Evolutionary conservation across 1,284 basidiomycete genomes (phyloP).

Genomic region (Cutaneotrichosporon sp.): DNA sequence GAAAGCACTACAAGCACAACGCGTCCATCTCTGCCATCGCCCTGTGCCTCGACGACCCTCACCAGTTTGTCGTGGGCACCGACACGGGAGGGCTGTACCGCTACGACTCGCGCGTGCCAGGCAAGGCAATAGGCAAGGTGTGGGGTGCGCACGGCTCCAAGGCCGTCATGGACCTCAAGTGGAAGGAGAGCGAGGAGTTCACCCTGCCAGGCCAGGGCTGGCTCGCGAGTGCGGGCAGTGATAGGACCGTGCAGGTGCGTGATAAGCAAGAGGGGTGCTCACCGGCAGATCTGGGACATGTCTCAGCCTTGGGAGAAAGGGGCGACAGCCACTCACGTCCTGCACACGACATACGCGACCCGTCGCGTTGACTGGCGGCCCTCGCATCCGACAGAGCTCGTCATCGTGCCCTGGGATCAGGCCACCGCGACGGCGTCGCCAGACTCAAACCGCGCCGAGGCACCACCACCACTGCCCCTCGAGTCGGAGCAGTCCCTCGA

Average conservation of each 20-base stretch:
- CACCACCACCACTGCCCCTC: constrained; percentile 21
- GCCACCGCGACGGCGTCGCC: constrained; percentile 12
- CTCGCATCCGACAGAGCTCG: constrained; percentile 74
- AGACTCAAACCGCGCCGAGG: constrained; percentile 13
- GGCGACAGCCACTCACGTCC: constrained; percentile 64
- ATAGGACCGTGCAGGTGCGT: constrained; percentile 73
- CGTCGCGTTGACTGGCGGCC: constrained; percentile 77
- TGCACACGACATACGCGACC: constrained; percentile 74
- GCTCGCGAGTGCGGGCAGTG: constrained; percentile 79
- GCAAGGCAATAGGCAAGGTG: constrained; percentile 65
- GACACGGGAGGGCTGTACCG: constrained; percentile 70
- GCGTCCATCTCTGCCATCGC: constrained; percentile 69
- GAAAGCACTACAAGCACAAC: constrained; percentile 69
- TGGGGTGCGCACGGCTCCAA: constrained; percentile 72
- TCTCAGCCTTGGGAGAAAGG: constrained; percentile 56
- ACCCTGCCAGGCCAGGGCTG: constrained; percentile 61
- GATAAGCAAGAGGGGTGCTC: constrained; percentile 20
- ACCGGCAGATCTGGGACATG: constrained; percentile 76
- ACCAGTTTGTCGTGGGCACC: constrained; percentile 72
- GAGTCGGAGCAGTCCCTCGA: constrained; percentile 60
- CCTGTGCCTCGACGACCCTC: constrained; percentile 68
- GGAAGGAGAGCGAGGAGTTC: constrained; percentile 56
- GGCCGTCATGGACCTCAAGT: constrained; percentile 74
- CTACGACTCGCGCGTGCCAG: constrained; percentile 75
- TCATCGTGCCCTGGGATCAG: constrained; percentile 47